Evolutionary conservation across 2,329 filamentous ascomycete genomes (phyloP).

Genomic region (Aspergillus bombycis): DNA sequence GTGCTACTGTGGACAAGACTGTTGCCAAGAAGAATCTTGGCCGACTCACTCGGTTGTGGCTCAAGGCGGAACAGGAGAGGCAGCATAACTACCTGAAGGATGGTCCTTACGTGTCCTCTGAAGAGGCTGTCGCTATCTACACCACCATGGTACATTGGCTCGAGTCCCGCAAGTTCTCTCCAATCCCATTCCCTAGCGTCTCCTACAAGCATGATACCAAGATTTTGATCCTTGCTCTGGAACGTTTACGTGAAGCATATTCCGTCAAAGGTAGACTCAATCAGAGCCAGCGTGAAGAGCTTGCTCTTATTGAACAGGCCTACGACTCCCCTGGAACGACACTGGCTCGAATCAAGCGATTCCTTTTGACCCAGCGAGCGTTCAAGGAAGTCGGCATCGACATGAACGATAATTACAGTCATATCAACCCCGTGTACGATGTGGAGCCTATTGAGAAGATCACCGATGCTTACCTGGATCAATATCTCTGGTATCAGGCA

Average conservation of each 20-base stretch:
- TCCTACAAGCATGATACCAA: slow-evolving; percentile 99
- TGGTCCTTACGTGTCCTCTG: slow-evolving; percentile 95
- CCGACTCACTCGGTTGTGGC: slow-evolving; percentile 89
- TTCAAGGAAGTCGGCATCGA: slow-evolving; percentile 99
- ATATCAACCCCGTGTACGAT: slow-evolving; percentile 98
- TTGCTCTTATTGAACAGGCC: slow-evolving; percentile 95
- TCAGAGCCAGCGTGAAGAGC: slow-evolving; percentile 94
- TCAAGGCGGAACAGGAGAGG: slow-evolving; percentile 96
- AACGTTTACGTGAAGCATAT: slow-evolving; percentile 91
- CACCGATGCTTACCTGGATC: slow-evolving; percentile 96
- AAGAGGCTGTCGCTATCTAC: slow-evolving; percentile 98
- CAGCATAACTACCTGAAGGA: slow-evolving; percentile 99
- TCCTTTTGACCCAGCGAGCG: slow-evolving; percentile 91
- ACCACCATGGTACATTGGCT: slow-evolving; percentile 99
- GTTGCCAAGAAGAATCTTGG: slow-evolving; percentile 99
- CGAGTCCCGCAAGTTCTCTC: slow-evolving; percentile 96
- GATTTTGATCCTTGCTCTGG: slow-evolving; percentile 92
- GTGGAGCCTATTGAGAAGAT: slow-evolving; percentile 99
- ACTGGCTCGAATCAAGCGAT: slow-evolving; percentile 93
- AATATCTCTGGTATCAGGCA: slow-evolving; percentile 99
- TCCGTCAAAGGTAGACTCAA: slow-evolving; percentile 96
- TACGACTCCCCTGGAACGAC: slow-evolving; percentile 98
- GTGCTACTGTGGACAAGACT: slow-evolving; percentile 97
- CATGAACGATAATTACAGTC: slow-evolving; percentile 99
- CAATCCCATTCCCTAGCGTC: slow-evolving; percentile 97